A percentile compares a stretch with the other conserved stretches of the same genome.
Conservation (phyloP, 306 rosid genomes). For the apple (Malus domestica) region ASM211411v1 NC_041798.1:2131001-2131500, state of each 20-base stretch:
- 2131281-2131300: slow-evolving; percentile 43
- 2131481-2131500: slow-evolving; percentile 76
- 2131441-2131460: slow-evolving; percentile 41
- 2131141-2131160: not conserved
- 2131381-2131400: slow-evolving; percentile 36
- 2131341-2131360: slow-evolving; percentile 67
- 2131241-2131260: slow-evolving; percentile 2
- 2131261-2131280: slow-evolving; percentile 19
- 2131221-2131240: no score
- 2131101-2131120: no score
- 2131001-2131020: not conserved
- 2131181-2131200: no score
- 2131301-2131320: slow-evolving; percentile 45
- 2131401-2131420: slow-evolving; percentile 57
- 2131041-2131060: not conserved
- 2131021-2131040: not conserved
- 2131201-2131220: no score
- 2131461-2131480: slow-evolving; percentile 71
- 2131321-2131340: slow-evolving; percentile 85
- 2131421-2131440: slow-evolving; percentile 43
- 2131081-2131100: no score
- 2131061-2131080: not conserved
- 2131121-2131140: not conserved
- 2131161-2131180: no score
- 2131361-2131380: slow-evolving; percentile 68